Conservation (phyloP, 2,329 filamentous ascomycete species). For the Shiraia bambusicola region DNA sequence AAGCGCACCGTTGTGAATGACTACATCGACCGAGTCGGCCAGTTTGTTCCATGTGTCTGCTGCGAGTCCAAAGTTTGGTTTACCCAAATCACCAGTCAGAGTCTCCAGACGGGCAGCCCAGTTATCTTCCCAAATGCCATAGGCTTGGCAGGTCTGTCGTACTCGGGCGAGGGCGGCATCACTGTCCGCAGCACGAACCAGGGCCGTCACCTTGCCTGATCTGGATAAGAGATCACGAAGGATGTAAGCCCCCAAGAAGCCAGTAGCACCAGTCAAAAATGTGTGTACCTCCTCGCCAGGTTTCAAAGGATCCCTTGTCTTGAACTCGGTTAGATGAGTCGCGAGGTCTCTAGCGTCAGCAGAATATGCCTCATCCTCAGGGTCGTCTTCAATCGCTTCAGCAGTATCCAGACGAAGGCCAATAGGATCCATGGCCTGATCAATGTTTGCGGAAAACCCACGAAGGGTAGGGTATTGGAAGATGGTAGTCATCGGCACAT, state of each 20-base stretch:
- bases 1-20: conserved; percentile 70
- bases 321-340: conserved; percentile 47
- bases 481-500: conserved; percentile 70
- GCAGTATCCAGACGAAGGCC: conserved; percentile 48
- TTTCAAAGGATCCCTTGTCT: conserved; percentile 45
- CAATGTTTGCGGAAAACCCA: conserved; percentile 56
- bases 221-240: conserved; percentile 72
- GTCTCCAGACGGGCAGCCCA: conserved; percentile 68
- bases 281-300: conserved; percentile 56
- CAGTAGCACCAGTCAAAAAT: conserved; percentile 86
- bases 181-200: conserved; percentile 69
- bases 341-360: conserved; percentile 56
- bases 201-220: conserved; percentile 67
- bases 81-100: conserved; percentile 72
- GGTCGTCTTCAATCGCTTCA: conserved; percentile 47
- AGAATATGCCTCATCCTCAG: conserved; percentile 55
- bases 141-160: conserved; percentile 67
- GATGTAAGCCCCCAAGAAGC: conserved; percentile 83
- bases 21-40: conserved; percentile 64
- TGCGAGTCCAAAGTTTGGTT: conserved; percentile 72
- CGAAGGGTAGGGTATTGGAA: conserved; percentile 67
- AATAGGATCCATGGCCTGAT: conserved; percentile 52
- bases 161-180: conserved; percentile 65
- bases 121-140: conserved; percentile 73
- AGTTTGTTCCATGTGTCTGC: conserved; percentile 66